Conservation (phyloP, 2,329 filamentous ascomycete species). For the Monosporascus sp. region DNA sequence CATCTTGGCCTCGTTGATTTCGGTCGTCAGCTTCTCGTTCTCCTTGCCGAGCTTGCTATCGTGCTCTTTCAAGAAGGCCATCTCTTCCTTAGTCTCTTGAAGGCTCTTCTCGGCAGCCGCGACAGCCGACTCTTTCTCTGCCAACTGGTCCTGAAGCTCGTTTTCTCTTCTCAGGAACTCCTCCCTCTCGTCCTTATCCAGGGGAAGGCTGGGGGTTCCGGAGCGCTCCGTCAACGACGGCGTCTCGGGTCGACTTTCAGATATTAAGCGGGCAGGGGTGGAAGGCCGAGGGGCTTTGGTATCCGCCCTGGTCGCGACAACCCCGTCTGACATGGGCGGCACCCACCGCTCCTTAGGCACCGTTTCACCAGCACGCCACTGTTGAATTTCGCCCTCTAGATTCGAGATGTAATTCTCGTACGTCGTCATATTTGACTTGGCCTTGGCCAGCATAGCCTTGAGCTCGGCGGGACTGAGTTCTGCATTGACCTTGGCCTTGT, state of each 20-base stretch:
- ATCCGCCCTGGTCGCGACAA: constrained; percentile 38
- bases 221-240: constrained; percentile 71
- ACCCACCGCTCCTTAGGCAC: constrained; percentile 91
- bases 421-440: constrained; percentile 79
- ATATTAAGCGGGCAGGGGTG: constrained; percentile 44
- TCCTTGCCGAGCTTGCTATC: constrained; percentile 78
- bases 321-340: constrained; percentile 54
- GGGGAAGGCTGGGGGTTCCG: constrained; percentile 76
- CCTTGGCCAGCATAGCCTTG: constrained; percentile 88
- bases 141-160: constrained; percentile 91
- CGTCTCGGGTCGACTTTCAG: constrained; percentile 58
- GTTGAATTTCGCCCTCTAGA: constrained; percentile 76
- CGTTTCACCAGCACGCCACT: constrained; percentile 82
- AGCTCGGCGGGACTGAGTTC: constrained; percentile 94
- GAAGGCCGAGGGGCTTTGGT: constrained; percentile 44
- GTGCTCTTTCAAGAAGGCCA: constrained; percentile 79
- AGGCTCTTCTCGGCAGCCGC: constrained; percentile 74
- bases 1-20: constrained; percentile 93
- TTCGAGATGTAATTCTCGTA: constrained; percentile 83
- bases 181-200: constrained; percentile 95
- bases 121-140: constrained; percentile 83
- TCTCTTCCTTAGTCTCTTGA: constrained; percentile 79
- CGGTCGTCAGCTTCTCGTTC: constrained; percentile 79
- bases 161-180: constrained; percentile 95
- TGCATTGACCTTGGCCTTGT: constrained; percentile 99